Conservation (phyloP, 2,329 filamentous ascomycete genomes). For the Macrophomina phaseolina region DNA sequence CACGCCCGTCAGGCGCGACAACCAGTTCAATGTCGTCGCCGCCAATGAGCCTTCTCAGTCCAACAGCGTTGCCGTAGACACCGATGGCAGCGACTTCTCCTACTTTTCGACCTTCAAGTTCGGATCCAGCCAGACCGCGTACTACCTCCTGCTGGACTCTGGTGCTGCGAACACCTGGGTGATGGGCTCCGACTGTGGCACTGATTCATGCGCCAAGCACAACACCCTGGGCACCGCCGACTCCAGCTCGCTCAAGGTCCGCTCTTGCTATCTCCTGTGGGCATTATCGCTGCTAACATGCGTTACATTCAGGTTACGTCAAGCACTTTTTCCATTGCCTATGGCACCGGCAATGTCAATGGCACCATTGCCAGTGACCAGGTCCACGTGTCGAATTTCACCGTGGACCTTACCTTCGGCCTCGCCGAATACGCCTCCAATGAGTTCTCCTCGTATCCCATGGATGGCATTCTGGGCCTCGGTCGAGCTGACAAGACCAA, state of each 20-base stretch:
- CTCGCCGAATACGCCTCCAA: conserved; percentile 72
- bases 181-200: conserved; percentile 73
- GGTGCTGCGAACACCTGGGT: conserved; percentile 77
- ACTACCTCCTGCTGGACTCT: conserved; percentile 61
- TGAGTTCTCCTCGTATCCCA: conserved; percentile 78
- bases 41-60: conserved; percentile 47
- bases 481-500: conserved; percentile 61
- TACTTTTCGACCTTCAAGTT: conserved; percentile 60
- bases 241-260: conserved; percentile 65
- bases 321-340: conserved; percentile 69
- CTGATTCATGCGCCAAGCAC: conserved; percentile 70
- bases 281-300: background rate
- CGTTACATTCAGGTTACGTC: conserved; percentile 47
- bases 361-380: conserved; percentile 72
- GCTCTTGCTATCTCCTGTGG: conserved; percentile 6
- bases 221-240: conserved; percentile 70
- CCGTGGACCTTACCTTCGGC: conserved; percentile 71
- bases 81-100: conserved; percentile 60
- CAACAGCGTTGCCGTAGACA: conserved; percentile 58
- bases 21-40: conserved; percentile 49
- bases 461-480: conserved; percentile 86
- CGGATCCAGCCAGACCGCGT: conserved; percentile 56
- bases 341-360: conserved; percentile 77
- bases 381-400: conserved; percentile 69
- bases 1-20: conserved; percentile 50